Conservation (phyloP, 176 grass and related monocot species). For the Triticum timopheevii region DNA sequence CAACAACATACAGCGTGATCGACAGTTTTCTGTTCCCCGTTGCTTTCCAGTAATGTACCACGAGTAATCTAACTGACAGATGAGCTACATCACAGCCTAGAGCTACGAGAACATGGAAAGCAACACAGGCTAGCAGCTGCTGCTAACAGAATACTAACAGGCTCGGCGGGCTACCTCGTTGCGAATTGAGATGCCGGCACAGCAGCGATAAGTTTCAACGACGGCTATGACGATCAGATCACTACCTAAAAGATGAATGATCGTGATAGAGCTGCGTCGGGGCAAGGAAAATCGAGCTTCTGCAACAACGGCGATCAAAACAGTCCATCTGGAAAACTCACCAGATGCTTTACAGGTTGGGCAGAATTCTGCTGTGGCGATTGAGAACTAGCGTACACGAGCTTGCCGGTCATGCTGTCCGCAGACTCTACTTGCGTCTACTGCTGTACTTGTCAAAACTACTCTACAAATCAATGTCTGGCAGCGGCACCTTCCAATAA, state of each 20-base stretch:
- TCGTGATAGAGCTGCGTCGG: constrained; percentile 16
- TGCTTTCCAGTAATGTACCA: background rate
- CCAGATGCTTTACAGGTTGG: constrained; percentile 34
- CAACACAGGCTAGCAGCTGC: background rate
- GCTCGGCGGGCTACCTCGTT: background rate
- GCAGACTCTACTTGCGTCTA: constrained; percentile 36
- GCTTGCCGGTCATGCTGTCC: constrained; percentile 14
- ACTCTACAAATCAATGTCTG: constrained; percentile 56
- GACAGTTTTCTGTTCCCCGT: background rate
- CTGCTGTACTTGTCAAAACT: constrained; percentile 28
- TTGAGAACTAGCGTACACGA: constrained; percentile 39
- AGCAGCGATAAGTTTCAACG: background rate
- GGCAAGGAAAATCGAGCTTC: constrained; percentile 6
- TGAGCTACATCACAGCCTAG: background rate
- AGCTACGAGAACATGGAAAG: background rate
- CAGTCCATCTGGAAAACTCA: background rate
- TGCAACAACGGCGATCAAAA: constrained; percentile 27
- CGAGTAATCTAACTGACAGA: background rate
- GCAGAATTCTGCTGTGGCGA: background rate
- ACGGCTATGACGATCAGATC: constrained; percentile 31
- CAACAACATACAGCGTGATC: constrained; percentile 22
- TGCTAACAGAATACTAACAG: background rate
- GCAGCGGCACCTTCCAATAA: constrained; percentile 70
- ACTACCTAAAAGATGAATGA: constrained; percentile 50
- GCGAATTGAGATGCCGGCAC: background rate